Evolutionary conservation across 768 basidiomycete species (phyloP).

Genomic region (Mycena haematopus): DNA sequence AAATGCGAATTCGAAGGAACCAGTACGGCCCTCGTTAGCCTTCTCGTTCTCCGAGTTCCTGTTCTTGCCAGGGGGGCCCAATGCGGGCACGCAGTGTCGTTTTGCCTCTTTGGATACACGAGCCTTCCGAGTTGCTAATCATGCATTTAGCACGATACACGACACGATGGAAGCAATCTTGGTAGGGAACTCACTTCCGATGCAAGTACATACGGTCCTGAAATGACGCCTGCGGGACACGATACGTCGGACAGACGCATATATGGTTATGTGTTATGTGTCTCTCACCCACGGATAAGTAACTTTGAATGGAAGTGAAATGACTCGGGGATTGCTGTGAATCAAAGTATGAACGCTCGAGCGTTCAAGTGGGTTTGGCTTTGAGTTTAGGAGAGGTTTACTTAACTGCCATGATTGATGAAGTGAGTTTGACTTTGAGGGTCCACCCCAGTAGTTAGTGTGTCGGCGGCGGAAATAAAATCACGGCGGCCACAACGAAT

Average conservation of each 20-base stretch:
- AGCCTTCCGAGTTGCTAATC: no score
- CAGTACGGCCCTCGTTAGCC: neutral
- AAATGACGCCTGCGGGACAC: neutral
- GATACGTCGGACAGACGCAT: neutral
- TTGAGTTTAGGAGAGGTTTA: neutral
- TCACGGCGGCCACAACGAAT: no score
- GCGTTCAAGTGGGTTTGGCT: no score
- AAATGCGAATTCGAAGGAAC: neutral
- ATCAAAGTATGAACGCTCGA: no score
- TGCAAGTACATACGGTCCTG: neutral
- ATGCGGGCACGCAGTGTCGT: neutral
- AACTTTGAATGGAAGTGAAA: neutral
- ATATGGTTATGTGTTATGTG: neutral
- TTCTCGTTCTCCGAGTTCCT: neutral
- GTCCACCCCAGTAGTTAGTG: neutral
- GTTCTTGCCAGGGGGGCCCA: neutral
- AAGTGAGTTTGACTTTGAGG: neutral
- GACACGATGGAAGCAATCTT: neutral
- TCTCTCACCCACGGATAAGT: neutral
- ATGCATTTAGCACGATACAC: neutral
- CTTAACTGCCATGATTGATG: no score
- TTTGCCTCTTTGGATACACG: no score
- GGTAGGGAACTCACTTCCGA: neutral
- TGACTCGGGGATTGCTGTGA: neutral
- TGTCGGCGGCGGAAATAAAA: conserved; percentile 1